A percentile compares a stretch with the other conserved stretches of the same genome.
phyloP scores from a whole-genome alignment of 129 eudicot genomes.

The Chrysanthemum lavandulifolium region DNA sequence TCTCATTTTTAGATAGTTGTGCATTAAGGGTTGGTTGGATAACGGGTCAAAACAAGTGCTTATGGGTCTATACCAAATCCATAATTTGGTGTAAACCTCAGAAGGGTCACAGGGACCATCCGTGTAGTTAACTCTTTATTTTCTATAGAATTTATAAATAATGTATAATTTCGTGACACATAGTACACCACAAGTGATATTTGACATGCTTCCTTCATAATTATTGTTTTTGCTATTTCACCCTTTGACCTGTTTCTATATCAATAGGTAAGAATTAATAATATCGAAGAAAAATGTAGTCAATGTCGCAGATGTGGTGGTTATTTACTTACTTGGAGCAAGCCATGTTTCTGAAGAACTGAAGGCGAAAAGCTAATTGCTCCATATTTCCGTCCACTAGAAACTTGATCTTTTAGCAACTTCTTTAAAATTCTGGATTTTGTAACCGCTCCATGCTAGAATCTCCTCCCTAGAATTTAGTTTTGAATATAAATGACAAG shows the following conservation, averaged over 20 bases:
- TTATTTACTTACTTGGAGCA: conserved; percentile 57
- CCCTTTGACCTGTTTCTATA: neutral
- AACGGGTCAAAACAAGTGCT: neutral
- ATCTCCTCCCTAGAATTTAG: conserved; percentile 60
- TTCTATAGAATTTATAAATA: too few species aligned
- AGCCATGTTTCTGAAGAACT: conserved; percentile 65
- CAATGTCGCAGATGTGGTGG: neutral
- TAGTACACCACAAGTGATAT: too few species aligned
- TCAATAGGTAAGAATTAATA: neutral
- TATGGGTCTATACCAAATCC: too few species aligned
- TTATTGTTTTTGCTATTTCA: neutral
- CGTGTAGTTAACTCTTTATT: too few species aligned
- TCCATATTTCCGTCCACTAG: conserved; percentile 59
- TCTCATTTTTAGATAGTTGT: too few species aligned
- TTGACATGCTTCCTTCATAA: too few species aligned
- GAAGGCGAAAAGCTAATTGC: conserved; percentile 61
- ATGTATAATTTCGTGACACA: too few species aligned
- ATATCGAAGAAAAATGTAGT: neutral
- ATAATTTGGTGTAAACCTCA: too few species aligned
- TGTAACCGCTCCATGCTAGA: conserved; percentile 61
- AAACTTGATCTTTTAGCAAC: conserved; percentile 81
- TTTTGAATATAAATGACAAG: neutral
- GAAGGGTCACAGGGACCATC: too few species aligned
- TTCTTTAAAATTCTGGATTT: conserved; percentile 73
- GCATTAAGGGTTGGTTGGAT: neutral